Base-by-base conservation (phyloP, 306 rosid species). In the Coriaria nepalensis region DNA sequence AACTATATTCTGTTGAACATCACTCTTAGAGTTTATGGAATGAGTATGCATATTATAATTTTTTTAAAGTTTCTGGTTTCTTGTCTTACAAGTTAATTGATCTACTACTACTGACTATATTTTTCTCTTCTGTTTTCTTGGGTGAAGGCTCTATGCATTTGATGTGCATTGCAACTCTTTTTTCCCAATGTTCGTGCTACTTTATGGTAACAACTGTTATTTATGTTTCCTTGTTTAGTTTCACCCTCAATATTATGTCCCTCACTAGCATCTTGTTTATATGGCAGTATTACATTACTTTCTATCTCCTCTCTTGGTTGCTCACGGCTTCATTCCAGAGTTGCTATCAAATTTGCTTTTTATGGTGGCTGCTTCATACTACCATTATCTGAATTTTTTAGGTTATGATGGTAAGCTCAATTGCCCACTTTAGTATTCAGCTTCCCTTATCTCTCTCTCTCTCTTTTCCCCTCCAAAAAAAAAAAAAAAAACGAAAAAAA, bases 141-240 rank as follows among this genome's bases (percentile, higher is more conserved):
- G 34, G 75, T 70, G 82, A 52, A 92, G 98, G 98, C 74, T 92
- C 67, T 92, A 92, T 4, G 83, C 98, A 37, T 92, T 92, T 78
- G 98, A 92, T 69, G 98, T 92, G 74, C 98, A 92, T 71, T 92
- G 98, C 94, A 92, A 92, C 82, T 92, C 98, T 69, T 92, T 92
- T 87, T 85, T 92, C 77, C 98, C 98, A 12, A 59, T 85, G 93
- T 82, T 92, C 69, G 98, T 92, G 57, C 55, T 85, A 76, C 79
- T 75, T 46, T 85, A 85, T 41, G 98, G 98, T 92, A 80, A 72
- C 56, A 43, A 14, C 5, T 54, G 14, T 4, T 45, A 9, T 45
- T 53, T 39, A 14, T 60, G 32, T 43, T 44, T 64, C 43, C 47
- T 55, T 43, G 10, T 36, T 54, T 47, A 59, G 37, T 52, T 49